Evolutionary conservation across 352 stramenopile species (phyloP), one percentile per base, ranked within the genome.

Genomic region (Aphanomyces invadans): DNA sequence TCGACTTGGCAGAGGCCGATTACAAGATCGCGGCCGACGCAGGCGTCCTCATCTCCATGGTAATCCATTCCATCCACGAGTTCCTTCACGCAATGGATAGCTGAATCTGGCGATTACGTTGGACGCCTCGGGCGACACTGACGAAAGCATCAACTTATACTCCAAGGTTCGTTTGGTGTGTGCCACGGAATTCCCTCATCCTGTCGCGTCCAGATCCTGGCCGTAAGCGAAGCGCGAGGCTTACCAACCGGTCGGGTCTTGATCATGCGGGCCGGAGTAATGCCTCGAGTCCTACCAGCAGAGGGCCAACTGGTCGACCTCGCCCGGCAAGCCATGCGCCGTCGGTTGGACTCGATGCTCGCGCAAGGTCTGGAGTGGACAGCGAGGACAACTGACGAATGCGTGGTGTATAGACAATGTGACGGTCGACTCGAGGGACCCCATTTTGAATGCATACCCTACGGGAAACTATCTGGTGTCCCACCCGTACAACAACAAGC

Each of bases 261-360:
- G 12, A 51, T 89, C 10, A 86, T 88, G 80, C 77, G 74, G 63
- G 76, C 78, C 4, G 89, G 78, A 0, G 80, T 90, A 15, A 52
- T 90, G 19, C 83, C 81, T 39, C 76, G 79, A 23, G 78, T 90
- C 33, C 70, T 92, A 2, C 83, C 83, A 1, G 70, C 63, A 23
- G 77, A 70, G 2, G 73, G 88, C 54, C 68, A 74, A 23, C 68
- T 42, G 7, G 36, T 42, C 36, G 36, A 42, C 36, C 36, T 15
- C 7, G 36, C 36, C 7, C 36, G 36, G 36, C 36, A 42, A 15
- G 29, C 32, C 2, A 73, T 75, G 25, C 78, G 80, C 11, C 38
- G 70, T n/a, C 73, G 71, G 2, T 80, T 89, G 49, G 71, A 76
- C 49, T 48, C 32, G 4, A 71, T 86, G 39, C 54, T 92, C 11